These are phyloP conservation scores for Trametes coccinea DNA, from an alignment of 768 basidiomycete species.

Conservation along the genomic window DNA sequence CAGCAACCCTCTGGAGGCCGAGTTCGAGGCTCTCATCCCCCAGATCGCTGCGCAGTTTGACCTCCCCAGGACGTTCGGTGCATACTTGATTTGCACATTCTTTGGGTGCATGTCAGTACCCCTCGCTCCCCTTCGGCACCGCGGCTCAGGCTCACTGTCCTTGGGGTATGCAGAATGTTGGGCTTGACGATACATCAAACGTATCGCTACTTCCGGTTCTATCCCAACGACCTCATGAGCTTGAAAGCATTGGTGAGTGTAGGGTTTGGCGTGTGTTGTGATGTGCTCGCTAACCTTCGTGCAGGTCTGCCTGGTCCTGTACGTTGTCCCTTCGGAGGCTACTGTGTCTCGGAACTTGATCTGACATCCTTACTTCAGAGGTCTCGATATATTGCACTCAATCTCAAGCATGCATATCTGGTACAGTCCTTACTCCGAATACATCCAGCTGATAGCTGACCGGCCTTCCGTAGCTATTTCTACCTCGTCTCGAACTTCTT, in stretches of 20 bases:
- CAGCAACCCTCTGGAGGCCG: too few relatives aligned
- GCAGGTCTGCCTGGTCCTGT: background rate
- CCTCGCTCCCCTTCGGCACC: background rate
- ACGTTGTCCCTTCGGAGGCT: background rate
- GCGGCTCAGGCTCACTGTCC: background rate
- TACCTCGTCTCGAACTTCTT: background rate
- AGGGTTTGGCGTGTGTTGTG: background rate
- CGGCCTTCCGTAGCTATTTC: background rate
- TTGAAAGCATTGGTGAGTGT: background rate
- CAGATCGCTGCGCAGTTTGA: too few relatives aligned
- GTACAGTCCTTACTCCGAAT: background rate
- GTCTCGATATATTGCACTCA: slow-evolving; percentile 6
- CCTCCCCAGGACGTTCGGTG: slow-evolving; percentile 8
- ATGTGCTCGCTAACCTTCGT: too few relatives aligned
- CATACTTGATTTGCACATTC: slow-evolving; percentile 10
- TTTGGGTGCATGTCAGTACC: slow-evolving; percentile 10
- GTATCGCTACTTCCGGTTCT: background rate
- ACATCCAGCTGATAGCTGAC: background rate
- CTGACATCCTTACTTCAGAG: background rate
- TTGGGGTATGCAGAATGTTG: background rate
- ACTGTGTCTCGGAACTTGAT: too few relatives aligned
- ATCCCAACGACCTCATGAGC: background rate
- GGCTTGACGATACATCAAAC: slow-evolving; percentile 1
- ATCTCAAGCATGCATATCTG: slow-evolving; percentile 4
- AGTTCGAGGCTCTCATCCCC: too few relatives aligned